phyloP scores from a whole-genome alignment of 2,329 filamentous ascomycete genomes.

The Beauveria sp. region DNA sequence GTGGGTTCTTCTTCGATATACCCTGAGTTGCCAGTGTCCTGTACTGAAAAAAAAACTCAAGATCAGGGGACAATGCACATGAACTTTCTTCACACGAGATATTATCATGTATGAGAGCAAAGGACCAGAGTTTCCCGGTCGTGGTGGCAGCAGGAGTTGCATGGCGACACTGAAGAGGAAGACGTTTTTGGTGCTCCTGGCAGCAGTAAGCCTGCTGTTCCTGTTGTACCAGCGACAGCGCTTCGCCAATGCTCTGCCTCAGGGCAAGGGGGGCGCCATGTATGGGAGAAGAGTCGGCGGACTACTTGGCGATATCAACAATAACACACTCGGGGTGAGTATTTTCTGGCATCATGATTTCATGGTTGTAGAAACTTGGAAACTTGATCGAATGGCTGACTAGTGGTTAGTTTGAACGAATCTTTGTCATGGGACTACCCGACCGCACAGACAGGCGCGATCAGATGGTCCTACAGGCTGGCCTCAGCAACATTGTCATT shows the following conservation, averaged over 20 bases:
- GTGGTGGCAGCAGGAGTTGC: not conserved
- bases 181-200: not conserved
- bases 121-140: not conserved
- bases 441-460: constrained; percentile 42
- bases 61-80: too few relatives aligned
- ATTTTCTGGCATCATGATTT: not conserved
- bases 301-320: constrained; percentile 5
- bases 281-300: not conserved
- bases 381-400: not conserved
- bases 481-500: constrained; percentile 35
- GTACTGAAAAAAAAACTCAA: too few relatives aligned
- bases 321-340: constrained; percentile 6
- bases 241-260: not conserved
- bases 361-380: not conserved
- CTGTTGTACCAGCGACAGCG: not conserved
- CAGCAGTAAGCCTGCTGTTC: not conserved
- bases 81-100: not conserved
- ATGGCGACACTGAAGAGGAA: not conserved
- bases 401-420: constrained; percentile 11
- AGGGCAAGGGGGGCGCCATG: not conserved
- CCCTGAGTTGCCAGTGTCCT: too few relatives aligned
- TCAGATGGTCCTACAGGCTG: constrained; percentile 37
- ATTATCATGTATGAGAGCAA: not conserved
- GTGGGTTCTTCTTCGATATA: too few relatives aligned
- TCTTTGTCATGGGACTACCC: constrained; percentile 41